Conservation (phyloP, 1,284 basidiomycete genomes). For the Bondarzewia mesenterica region DNA sequence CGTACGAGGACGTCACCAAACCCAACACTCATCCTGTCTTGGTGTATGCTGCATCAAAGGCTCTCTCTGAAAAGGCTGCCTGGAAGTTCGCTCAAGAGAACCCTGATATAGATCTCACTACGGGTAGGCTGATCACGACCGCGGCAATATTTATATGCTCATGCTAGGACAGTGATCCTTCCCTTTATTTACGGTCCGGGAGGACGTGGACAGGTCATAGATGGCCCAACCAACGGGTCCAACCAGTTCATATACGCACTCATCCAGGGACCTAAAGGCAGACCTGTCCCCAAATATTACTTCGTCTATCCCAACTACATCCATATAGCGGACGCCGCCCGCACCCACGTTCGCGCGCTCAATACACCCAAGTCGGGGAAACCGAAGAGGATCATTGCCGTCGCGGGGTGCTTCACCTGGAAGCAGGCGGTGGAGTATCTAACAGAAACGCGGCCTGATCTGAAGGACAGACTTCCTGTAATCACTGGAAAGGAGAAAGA, state of each 20-base stretch:
- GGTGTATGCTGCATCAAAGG: constrained; percentile 17
- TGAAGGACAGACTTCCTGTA: neutral
- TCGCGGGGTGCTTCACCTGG: neutral
- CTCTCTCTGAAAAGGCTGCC: constrained; percentile 15
- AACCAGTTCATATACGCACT: constrained; percentile 1
- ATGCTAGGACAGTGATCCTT: constrained; percentile 1
- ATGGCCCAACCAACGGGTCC: neutral
- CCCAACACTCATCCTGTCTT: neutral
- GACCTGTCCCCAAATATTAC: neutral
- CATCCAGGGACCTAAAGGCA: neutral
- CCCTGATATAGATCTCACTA: constrained; percentile 14
- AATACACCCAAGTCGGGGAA: neutral
- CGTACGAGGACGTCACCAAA: constrained; percentile 5
- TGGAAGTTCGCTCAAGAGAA: constrained; percentile 17
- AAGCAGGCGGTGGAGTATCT: constrained; percentile 2
- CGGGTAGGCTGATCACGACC: constrained; percentile 4
- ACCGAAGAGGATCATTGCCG: neutral
- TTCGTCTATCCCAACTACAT: neutral
- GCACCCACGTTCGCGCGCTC: constrained; percentile 1
- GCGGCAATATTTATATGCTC: neutral
- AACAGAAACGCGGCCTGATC: neutral
- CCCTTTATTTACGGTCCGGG: neutral
- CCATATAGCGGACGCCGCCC: constrained; percentile 1
- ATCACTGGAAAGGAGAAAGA: neutral
- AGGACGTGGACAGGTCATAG: constrained; percentile 2